Base-by-base conservation (phyloP, 2,329 filamentous ascomycete genomes). In the Neopestalotiopsis sp. region DNA sequence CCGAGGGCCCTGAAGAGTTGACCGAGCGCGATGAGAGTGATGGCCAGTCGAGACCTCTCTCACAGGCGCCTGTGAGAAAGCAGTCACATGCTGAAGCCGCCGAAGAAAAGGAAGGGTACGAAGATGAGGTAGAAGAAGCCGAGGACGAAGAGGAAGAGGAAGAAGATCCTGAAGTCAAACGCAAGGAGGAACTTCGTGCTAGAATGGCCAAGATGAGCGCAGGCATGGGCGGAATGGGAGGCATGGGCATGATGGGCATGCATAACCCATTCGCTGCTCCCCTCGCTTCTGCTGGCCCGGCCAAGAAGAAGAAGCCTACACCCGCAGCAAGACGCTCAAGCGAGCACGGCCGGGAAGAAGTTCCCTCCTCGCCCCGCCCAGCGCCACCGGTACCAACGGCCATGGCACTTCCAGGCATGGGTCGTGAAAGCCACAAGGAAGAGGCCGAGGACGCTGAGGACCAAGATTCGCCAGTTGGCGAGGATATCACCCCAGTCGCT, bases 141-240 rank as follows among this genome's bases (percentile, higher is more conserved):
- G 90, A 89, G 14, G 91, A 91, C n/a, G 92, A 92, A 24, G 92
- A 94, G 40, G 93, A 95, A 62, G 93, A 95, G 34, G 94, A 97
- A 17, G 85, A 97, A 65, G 95, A 98, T 76, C 94, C 94, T 1
- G 96, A 99, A 79, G 87, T 94, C 28, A 91, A 89, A 73, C 91
- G 95, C 66, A 93, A 92, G 78, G 91, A 97, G 81, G 95, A 98
- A 78, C 86, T 99, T 40, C 90, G 96, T 70, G 94, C 96, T 71
- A 90, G 96, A 74, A 99, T 99, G 94, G 96, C 96, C 61, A 98
- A 97, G 82, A 96, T 99, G 92, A 97, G 95, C 74, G 95, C 95
- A 67, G 95, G 95, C 28, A 97, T 97, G 94, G 78, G 78, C 28
- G 74, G 57, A 32, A 65, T 69, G 65, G 64, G 65, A 24, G 67